phyloP scores from a whole-genome alignment of 164 flowering plant genomes.

The Tinospora cordifolia region DNA sequence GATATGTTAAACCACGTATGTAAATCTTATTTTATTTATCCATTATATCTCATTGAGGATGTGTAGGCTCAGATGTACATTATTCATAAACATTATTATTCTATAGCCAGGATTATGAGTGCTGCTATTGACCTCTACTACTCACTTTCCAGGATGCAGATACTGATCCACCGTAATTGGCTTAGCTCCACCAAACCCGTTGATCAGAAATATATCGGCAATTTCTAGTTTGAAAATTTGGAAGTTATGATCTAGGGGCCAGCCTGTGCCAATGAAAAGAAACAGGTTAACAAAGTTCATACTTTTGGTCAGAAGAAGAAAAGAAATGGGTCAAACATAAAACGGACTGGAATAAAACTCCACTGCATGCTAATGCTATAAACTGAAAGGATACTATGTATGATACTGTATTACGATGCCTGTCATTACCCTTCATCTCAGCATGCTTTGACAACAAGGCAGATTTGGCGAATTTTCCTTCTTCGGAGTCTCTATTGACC shows the following conservation, averaged over 20 bases:
- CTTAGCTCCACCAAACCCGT: conserved; percentile 84
- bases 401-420: neutral
- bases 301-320: neutral
- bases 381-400: neutral
- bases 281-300: neutral
- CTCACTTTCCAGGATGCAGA: conserved; percentile 53
- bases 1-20: neutral
- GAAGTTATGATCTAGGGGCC: conserved; percentile 82
- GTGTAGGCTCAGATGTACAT: neutral
- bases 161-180: conserved; percentile 72
- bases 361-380: neutral
- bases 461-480: conserved; percentile 51
- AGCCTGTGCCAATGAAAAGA: conserved; percentile 34
- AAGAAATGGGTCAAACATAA: neutral
- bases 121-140: conserved; percentile 14
- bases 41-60: conserved; percentile 2
- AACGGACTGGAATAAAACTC: neutral
- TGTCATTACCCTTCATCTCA: conserved; percentile 71
- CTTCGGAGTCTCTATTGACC: conserved; percentile 41
- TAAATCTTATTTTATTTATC: conserved; percentile 1
- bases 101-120: neutral
- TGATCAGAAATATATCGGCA: conserved; percentile 64
- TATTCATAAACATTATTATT: neutral
- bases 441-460: conserved; percentile 88
- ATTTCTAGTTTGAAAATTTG: conserved; percentile 67